Base-by-base conservation (phyloP, 202 grass and related monocot genomes). In the Saccharum hybrid region DNA sequence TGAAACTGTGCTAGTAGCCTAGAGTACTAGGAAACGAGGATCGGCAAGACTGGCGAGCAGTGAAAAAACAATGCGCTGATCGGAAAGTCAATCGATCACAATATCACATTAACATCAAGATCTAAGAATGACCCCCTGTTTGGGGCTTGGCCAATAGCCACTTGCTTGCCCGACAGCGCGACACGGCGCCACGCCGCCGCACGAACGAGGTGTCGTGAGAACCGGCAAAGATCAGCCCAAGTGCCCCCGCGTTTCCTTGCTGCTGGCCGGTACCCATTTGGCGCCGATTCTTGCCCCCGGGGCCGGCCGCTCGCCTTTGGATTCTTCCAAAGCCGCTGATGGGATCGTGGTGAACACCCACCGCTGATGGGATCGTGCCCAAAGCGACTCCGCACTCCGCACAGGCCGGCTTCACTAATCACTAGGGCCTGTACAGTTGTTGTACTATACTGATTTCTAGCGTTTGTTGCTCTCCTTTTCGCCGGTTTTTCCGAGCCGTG, bases 311-410 rank as follows among this genome's bases (percentile, higher is more conserved):
- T 56, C 28, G 40, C 80, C 88, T 84, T 90, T 84, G 81, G 88
- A 84, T 90, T 87, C 71, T 84, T 87, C 88, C 76, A 81, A 87
- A 87, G 81, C 88, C 83, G 72, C 57, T 42, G 36, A 83, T 39
- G 78, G 49, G 78, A 77, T 72, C 75, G 63, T 46, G 75, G 51
- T 76, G 34, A 30, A 56, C 63, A 68, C 26, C 21, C 57, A 0
- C 33, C 73, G 37, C 26, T 28, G 26, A 28, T 28, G 26, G 26
- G 26, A 28, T 28, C 26, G 22, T 84, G 22, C 34, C 71, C 28
- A 84, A 87, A 90, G 85, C 61, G 59, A 41, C 31, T 22, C 18
- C 59, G 14, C 45, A 41, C 31, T 22, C 18, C 59, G 14, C 45
- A 41, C 56, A 77, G 68, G 65, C 34, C 49, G 84, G 41, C 54